Evolutionary conservation across 1,139 yeast species (phyloP).

Genomic region (Candida pseudoviswanathii): DNA sequence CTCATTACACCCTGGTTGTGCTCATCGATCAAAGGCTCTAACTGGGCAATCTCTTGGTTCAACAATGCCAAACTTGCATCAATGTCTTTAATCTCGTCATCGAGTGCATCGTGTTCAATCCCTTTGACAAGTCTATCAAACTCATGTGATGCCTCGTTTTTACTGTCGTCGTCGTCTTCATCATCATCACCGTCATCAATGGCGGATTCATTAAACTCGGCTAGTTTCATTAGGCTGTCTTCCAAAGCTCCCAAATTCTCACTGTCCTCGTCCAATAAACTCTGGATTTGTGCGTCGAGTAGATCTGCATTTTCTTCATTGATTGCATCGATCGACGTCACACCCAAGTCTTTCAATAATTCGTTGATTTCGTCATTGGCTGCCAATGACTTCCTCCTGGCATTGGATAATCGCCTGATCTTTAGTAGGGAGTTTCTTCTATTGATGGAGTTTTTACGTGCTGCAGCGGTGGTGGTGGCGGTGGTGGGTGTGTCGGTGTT

Average conservation of each 20-base stretch:
- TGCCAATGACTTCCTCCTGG: conserved; percentile 44
- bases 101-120: conserved; percentile 24
- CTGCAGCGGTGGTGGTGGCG: neutral
- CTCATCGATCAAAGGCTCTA: conserved; percentile 42
- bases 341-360: conserved; percentile 41
- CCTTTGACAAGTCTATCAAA: conserved; percentile 15
- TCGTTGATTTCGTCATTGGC: conserved; percentile 45
- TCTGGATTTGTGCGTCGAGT: conserved; percentile 39
- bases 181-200: conserved; percentile 40
- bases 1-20: conserved; percentile 32
- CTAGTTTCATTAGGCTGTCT: conserved; percentile 23
- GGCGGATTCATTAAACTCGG: conserved; percentile 31
- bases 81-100: conserved; percentile 21
- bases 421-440: conserved; percentile 19
- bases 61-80: conserved; percentile 34
- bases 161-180: conserved; percentile 8
- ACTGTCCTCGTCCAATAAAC: conserved; percentile 31
- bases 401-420: conserved; percentile 36
- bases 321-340: conserved; percentile 37
- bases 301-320: conserved; percentile 38
- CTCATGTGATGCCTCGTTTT: neutral
- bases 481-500: neutral
- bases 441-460: conserved; percentile 16
- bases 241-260: conserved; percentile 21
- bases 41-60: conserved; percentile 44